Base-by-base conservation (phyloP, 2,329 filamentous ascomycete genomes). In the Exophiala viscosa region DNA sequence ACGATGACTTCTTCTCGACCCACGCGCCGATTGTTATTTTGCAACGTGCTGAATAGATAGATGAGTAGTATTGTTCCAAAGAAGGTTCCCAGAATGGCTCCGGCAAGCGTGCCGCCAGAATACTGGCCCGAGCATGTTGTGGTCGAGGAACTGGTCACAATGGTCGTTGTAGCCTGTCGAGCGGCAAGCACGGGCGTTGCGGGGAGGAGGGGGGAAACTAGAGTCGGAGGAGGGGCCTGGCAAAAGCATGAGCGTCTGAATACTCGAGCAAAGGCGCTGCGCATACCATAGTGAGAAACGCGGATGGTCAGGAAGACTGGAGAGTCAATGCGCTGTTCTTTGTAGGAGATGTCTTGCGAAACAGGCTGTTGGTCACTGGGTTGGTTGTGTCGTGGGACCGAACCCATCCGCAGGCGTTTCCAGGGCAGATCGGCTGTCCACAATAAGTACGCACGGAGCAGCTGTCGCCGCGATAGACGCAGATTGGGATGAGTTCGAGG, bases 51-150 rank as follows among this genome's bases (percentile, higher is more conserved):
- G 46, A 59, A 61, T 6, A 63, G 56, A 39, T 57, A 63, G 28
- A 63, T 47, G 20, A 63, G 36, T 3, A 63, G 49, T 7, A 63
- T 47, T 1, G 61, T 63, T 18, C 61, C 61, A 38, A 61, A 60
- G 40, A 63, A 61, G 17, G 60, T 62, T 3, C 61, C 61, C 20
- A 63, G 42, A 36, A 63, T 62, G 2, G 61, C 55, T 17, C 61
- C 61, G 3, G 61, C 61, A 6, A 63, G 55, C 10, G 60, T 60
- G 15, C 61, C 61, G 15, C 60, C 59, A 10, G 54, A 58, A 39
- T 63, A 63, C 46, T 62, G 59, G 35, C 59, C 59, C 18, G 52
- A 50, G 41, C 59, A 61, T 11, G 57, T 50, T 17, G 23, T 28
- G 23, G 53, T 34, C 3, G 42, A 15, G 20, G 52, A 48, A 31